Evolutionary conservation across 345 rosid genomes (phyloP), one percentile per base, ranked within the genome.

Genomic region (Populus ilicifolia): DNA sequence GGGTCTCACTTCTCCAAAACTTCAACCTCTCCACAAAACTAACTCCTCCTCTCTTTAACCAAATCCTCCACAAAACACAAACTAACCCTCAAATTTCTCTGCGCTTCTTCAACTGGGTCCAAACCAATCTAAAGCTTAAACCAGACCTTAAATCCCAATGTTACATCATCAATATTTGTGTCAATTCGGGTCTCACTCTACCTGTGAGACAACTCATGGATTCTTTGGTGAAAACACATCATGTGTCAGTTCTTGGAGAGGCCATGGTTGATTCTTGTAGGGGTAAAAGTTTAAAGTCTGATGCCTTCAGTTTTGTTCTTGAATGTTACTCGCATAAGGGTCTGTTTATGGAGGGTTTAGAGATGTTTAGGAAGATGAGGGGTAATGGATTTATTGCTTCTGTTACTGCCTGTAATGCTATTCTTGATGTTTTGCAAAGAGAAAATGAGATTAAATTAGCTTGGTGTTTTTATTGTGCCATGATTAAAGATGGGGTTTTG

Each of bases 91-190:
- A 74, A 68, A 75, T 83, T 59, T 78, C 91, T 43, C 85, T 93
- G 30, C 50, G 72, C 76, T 91, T 93, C 90, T 91, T 88, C 89
- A 85, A 86, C 67, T 88, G 87, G 87, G 89, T 83, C 21, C 75
- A 68, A 74, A 56, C 84, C 56, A 73, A 86, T 79, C 85, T 87
- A 36, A 84, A 83, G 20, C 86, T 93, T 29, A 82, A 87, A 1
- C 94, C 89, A 5, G 90, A 88, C 85, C 86, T 93, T 52, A 79
- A 69, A 46, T 83, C 91, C 13, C 86, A 81, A 33, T 93, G 93
- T 65, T 83, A 76, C 8, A 70, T 85, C 21, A 82, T 86, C 84
- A 83, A 65, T 4, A 70, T 85, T 17, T 82, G 83, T 41, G 2
- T 82, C 18, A 77, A 72, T 11, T 76, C 89, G 63, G 87, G 81